A percentile compares a stretch with the other conserved stretches of the same genome.
Conservation (phyloP, 2,329 filamentous ascomycete species). For the Clarireedia homoeocarpa region DNA sequence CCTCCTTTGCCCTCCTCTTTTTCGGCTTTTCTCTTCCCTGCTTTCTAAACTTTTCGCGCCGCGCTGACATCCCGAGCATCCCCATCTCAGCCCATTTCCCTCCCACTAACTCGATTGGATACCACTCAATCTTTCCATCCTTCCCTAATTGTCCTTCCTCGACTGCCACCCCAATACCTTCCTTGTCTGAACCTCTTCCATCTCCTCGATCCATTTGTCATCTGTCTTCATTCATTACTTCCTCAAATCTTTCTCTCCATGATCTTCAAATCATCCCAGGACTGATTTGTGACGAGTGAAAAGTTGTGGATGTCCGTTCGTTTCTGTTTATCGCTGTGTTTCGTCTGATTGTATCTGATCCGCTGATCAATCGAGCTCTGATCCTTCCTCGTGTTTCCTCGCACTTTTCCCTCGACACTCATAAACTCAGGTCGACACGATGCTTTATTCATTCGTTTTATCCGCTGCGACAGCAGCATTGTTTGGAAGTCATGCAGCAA, state of each 20-base stretch:
- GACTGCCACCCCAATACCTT: not conserved
- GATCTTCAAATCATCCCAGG: not conserved
- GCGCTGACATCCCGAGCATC: no score
- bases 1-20: no score
- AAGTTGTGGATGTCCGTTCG: conserved; percentile 15
- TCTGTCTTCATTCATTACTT: not conserved
- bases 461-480: conserved; percentile 19
- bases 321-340: conserved; percentile 5
- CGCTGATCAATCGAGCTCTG: not conserved
- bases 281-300: not conserved
- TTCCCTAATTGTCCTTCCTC: not conserved
- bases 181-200: not conserved
- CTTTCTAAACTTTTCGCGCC: no score
- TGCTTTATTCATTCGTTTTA: conserved; percentile 21
- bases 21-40: no score
- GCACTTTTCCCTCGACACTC: not conserved
- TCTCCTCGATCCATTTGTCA: not conserved
- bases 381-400: not conserved
- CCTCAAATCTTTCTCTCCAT: not conserved
- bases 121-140: not conserved
- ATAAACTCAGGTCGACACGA: conserved; percentile 3
- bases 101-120: not conserved
- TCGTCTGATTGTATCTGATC: not conserved
- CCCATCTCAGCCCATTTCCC: no score
- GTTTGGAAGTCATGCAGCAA: conserved; percentile 27